Evolutionary conservation across 2,329 filamentous ascomycete genomes (phyloP), one percentile per base, ranked within the genome.

Genomic region (Fusarium graminum): DNA sequence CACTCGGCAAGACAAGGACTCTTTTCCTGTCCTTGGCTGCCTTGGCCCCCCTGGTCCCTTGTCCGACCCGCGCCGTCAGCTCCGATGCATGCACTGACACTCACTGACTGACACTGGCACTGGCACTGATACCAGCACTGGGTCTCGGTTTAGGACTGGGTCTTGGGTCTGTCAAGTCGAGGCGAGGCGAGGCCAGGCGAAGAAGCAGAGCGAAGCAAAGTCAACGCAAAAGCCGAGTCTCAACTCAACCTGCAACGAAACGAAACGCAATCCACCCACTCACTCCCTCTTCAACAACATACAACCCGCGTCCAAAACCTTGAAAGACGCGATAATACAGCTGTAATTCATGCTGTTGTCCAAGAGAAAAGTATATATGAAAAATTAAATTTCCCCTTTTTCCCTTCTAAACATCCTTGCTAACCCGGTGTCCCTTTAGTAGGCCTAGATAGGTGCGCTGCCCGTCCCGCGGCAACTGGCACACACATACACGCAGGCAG

Each of bases 371-470:
- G 76, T 77, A 60, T 22, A 76, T 77, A 60, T 17, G 28, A 53
- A 52, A 69, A 63, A 52, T 14, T 17, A 32, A 36, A 36, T 36
- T 10, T 16, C 36, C 34, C 50, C 38, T n/a, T 34, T 54, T 59
- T 49, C 47, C 47, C 25, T 19, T 47, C 30, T 50, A 39, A 40
- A 43, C 39, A 47, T 44, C 36, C 34, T 54, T 49, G 55, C 63
- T 72, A 62, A 72, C 60, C 62, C 25, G 34, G 44, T 52, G 42
- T 52, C 52, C 45, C 30, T 50, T 29, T 30, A 66, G 52, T 52
- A 73, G 74, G 66, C 65, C 70, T 74, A 67, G 71, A 75, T 64
- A 75, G 75, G 70, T 75, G 75, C 73, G 70, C 65, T 72, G 63
- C 64, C 65, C 60, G 67, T 73, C 68, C 65, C 60, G 68, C 69